These are phyloP conservation scores for Actinomortierella ambigua DNA, from an alignment of 371 early-diverging fungal species.

Conservation along the genomic window DNA sequence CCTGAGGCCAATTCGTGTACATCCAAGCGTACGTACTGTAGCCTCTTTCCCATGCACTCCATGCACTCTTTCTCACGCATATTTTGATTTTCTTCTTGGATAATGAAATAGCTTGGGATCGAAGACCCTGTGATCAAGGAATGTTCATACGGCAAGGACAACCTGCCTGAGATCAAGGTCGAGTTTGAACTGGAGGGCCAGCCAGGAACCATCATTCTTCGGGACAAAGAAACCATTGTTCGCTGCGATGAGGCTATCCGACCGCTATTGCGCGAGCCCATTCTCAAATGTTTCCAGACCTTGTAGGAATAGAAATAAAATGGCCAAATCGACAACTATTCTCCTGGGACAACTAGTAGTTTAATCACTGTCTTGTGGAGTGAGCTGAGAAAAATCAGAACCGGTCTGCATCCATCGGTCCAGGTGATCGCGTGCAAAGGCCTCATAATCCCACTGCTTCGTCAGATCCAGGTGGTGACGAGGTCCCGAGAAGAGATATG, in stretches of 20 bases:
- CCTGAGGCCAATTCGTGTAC: no score
- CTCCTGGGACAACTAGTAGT: no score
- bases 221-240: slow-evolving; percentile 34
- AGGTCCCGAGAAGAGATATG: slow-evolving; percentile 37
- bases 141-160: not conserved
- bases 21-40: no score
- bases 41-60: no score
- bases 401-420: slow-evolving; percentile 25
- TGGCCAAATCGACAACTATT: no score
- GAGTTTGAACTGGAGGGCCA: slow-evolving; percentile 34
- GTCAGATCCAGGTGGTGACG: slow-evolving; percentile 12
- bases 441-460: slow-evolving; percentile 28
- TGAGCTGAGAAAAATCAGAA: slow-evolving; percentile 19
- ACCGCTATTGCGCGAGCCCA: slow-evolving; percentile 30
- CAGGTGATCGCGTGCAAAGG: slow-evolving; percentile 25
- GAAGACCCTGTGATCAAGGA: slow-evolving; percentile 21
- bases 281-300: slow-evolving; percentile 34
- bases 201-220: slow-evolving; percentile 23
- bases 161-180: slow-evolving; percentile 27
- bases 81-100: no score
- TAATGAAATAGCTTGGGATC: slow-evolving; percentile 24
- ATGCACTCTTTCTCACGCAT: no score
- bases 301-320: not conserved
- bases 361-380: no score
- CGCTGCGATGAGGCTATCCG: slow-evolving; percentile 35